A percentile compares a stretch with the other conserved stretches of the same genome.
phyloP scores from a whole-genome alignment of 257 asterid species.

The Salvia rosmarinus region DNA sequence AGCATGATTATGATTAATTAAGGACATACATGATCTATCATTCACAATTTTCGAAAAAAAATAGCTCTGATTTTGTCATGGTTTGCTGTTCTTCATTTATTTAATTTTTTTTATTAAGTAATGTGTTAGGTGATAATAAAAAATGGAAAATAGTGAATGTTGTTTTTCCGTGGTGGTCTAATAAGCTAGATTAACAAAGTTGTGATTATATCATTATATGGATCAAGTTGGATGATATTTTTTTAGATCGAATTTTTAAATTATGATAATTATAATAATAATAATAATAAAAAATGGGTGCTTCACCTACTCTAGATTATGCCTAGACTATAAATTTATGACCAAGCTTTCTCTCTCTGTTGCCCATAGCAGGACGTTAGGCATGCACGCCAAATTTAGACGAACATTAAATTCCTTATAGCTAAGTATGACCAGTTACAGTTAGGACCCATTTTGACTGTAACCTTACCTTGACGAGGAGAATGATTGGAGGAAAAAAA shows the following conservation, averaged over 20 bases:
- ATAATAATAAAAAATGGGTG: background rate
- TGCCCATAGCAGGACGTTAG: background rate
- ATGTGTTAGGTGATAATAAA: background rate
- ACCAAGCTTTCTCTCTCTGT: background rate
- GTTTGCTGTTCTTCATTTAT: no score
- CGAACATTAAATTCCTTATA: constrained; percentile 23
- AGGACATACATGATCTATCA: no score
- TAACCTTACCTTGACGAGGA: background rate
- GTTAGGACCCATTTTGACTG: constrained; percentile 26
- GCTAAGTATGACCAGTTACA: constrained; percentile 6
- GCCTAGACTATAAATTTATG: background rate
- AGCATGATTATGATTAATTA: no score
- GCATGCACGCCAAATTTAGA: background rate
- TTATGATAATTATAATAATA: no score
- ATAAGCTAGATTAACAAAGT: background rate
- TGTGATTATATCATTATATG: no score
- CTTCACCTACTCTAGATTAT: background rate
- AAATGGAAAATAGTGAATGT: background rate
- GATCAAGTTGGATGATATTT: no score
- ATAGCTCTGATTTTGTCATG: no score
- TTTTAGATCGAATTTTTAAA: no score
- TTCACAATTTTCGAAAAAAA: no score
- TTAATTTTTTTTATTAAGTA: background rate
- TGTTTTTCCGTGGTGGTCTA: background rate
- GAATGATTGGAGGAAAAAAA: background rate